Percentiles rank a stretch among this genome's conserved stretches.
phyloP scores from a whole-genome alignment of 148 eudicot genomes.

The Diospyros kaki region DNA sequence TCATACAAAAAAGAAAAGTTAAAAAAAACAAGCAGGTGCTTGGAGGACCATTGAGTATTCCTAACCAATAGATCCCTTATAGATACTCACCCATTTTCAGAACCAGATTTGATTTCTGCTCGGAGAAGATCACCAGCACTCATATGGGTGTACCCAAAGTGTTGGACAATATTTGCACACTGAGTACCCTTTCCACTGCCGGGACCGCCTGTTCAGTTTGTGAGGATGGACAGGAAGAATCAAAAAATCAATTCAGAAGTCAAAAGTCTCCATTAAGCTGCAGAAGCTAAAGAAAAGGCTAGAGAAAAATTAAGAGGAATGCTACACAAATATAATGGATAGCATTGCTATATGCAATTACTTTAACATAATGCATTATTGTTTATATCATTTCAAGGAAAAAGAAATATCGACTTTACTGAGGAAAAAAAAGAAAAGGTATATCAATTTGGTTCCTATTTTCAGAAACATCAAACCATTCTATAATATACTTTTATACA shows the following conservation, averaged over 20 bases:
- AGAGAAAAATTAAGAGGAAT: background rate
- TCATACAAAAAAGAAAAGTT: background rate
- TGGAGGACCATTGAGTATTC: background rate
- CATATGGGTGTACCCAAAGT: constrained; percentile 45
- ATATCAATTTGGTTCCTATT: too few relatives aligned
- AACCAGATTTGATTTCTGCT: constrained; percentile 38
- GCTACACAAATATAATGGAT: too few relatives aligned
- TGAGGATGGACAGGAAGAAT: background rate
- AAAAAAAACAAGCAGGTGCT: background rate
- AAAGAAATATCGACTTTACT: too few relatives aligned
- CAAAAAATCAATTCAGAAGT: constrained; percentile 1
- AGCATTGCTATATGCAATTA: too few relatives aligned
- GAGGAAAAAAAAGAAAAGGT: too few relatives aligned
- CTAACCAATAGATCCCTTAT: background rate
- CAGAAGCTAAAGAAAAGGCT: background rate
- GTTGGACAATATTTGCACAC: constrained; percentile 36
- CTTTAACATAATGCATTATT: too few relatives aligned
- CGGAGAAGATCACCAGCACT: constrained; percentile 49
- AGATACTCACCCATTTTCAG: constrained; percentile 35
- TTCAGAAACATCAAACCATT: too few relatives aligned
- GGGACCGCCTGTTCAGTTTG: constrained; percentile 38
- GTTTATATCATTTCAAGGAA: too few relatives aligned
- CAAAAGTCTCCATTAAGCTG: background rate
- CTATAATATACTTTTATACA: too few relatives aligned
- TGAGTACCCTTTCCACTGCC: constrained; percentile 58